Base-by-base conservation (phyloP, 148 eudicot genomes). In the Chenopodium album region DNA sequence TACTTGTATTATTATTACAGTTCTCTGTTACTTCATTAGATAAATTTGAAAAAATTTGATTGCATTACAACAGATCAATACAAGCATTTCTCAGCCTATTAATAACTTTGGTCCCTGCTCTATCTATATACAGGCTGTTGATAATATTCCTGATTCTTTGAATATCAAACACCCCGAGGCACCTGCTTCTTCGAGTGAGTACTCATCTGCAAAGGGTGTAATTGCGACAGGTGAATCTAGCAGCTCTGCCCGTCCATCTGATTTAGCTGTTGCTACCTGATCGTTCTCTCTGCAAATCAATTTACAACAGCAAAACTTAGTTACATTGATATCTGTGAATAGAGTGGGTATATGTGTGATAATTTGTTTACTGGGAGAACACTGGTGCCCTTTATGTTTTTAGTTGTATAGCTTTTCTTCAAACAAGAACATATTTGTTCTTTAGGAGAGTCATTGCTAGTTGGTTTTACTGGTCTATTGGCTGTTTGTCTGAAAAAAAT, bases 61-160 rank as follows among this genome's bases (percentile, higher is more conserved):
- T 62, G 62, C 63, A 28, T 47, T 73, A 12, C 34, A n/a, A 13
- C 52, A 14, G 44, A 11, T 9, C 10, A 10, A 19, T 48, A 0
- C 70, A 62, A 34, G 56, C 34, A 54, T 65, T 71, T 20, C 13
- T 7, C 20, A 32, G 12, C 9, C 47, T 63, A 17, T 41, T 1
- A 5, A 3, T 29, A n/a, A 31, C 75, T 26, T 64, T 63, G 11
- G n/a, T 48, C 56, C 6, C 50, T 64, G 50, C 17, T 41, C 56
- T 67, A 37, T 64, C 46, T 52, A 28, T 69, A 29, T 78, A 73
- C 91, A 92, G 97, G 72, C 85, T 20, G 52, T 77, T 31, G 88
- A 91, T 81, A 82, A 86, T 81, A 89, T 85, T 71, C 91, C 91
- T 2, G 92, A 89, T 83, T 86, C 85, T 60, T 76, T 84, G 83